Conservation (phyloP, 202 grass and related monocot genomes). For the Miscanthus sacchariflorus region DNA sequence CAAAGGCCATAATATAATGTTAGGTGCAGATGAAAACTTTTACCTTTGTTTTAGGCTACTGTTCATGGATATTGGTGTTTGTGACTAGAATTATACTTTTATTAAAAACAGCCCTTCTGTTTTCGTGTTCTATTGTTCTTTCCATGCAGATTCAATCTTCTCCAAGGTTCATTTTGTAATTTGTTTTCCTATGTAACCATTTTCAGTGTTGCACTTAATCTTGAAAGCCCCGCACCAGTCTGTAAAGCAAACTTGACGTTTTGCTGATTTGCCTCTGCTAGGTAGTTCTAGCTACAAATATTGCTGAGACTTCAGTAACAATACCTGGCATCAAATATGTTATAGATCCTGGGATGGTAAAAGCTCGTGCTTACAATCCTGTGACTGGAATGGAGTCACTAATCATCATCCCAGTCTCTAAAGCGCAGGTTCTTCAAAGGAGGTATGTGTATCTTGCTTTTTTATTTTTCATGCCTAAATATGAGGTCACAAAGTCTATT, state of each 20-base stretch:
- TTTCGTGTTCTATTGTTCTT: slow-evolving; percentile 20
- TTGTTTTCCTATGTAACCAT: background rate
- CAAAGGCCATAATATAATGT: background rate
- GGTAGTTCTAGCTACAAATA: slow-evolving; percentile 98
- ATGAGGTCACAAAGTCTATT: slow-evolving; percentile 1
- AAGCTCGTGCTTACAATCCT: slow-evolving; percentile 97
- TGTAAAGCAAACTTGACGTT: background rate
- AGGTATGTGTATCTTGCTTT: slow-evolving; percentile 55
- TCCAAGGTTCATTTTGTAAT: slow-evolving; percentile 30
- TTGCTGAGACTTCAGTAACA: slow-evolving; percentile 97
- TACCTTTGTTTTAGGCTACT: background rate
- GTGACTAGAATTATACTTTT: background rate
- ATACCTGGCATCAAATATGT: slow-evolving; percentile 99
- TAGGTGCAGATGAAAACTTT: background rate
- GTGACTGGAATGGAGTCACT: slow-evolving; percentile 94
- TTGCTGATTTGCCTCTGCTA: slow-evolving; percentile 43
- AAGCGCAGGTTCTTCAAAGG: slow-evolving; percentile 97
- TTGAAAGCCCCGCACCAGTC: background rate
- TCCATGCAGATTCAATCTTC: slow-evolving; percentile 22
- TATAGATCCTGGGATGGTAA: slow-evolving; percentile 94
- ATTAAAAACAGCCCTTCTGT: background rate
- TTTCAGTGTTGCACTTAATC: slow-evolving; percentile 7
- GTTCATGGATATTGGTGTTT: background rate
- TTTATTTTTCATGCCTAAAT: background rate
- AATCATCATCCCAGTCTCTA: slow-evolving; percentile 84